These are phyloP conservation scores for Flaveria floridana DNA, from an alignment of 140 eudicot species.

Conservation along the genomic window DNA sequence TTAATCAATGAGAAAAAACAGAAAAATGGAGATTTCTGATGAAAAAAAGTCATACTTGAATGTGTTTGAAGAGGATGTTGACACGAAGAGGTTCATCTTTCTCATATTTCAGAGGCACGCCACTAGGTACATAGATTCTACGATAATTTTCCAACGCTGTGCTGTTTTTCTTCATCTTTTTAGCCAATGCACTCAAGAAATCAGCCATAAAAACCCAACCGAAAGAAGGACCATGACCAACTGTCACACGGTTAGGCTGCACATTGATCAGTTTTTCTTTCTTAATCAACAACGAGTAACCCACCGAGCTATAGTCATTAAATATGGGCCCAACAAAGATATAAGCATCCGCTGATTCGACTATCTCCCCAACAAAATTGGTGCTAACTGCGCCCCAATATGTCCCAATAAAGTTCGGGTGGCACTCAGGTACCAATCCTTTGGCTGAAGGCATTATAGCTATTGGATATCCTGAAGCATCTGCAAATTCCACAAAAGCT, in stretches of 20 bases:
- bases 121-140: slow-evolving; percentile 69
- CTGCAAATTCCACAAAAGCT: slow-evolving; percentile 67
- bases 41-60: slow-evolving; percentile 46
- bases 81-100: slow-evolving; percentile 73
- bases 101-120: slow-evolving; percentile 55
- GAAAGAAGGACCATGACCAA: slow-evolving; percentile 72
- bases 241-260: slow-evolving; percentile 70
- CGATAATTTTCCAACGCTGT: slow-evolving; percentile 71
- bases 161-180: slow-evolving; percentile 63
- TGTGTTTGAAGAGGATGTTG: slow-evolving; percentile 81
- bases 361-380: slow-evolving; percentile 73
- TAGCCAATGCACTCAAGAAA: slow-evolving; percentile 62
- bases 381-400: slow-evolving; percentile 95
- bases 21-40: background rate
- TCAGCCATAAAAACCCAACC: slow-evolving; percentile 92
- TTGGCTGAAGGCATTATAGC: slow-evolving; percentile 88
- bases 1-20: slow-evolving; percentile 8
- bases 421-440: slow-evolving; percentile 76
- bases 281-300: slow-evolving; percentile 74
- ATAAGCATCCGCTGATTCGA: slow-evolving; percentile 84
- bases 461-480: slow-evolving; percentile 75
- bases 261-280: slow-evolving; percentile 68
- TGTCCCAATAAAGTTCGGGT: slow-evolving; percentile 76
- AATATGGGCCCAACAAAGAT: slow-evolving; percentile 84
- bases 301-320: slow-evolving; percentile 87